Evolutionary conservation across 805 yeast genomes (phyloP).

Genomic region (Starmerella apicola): DNA sequence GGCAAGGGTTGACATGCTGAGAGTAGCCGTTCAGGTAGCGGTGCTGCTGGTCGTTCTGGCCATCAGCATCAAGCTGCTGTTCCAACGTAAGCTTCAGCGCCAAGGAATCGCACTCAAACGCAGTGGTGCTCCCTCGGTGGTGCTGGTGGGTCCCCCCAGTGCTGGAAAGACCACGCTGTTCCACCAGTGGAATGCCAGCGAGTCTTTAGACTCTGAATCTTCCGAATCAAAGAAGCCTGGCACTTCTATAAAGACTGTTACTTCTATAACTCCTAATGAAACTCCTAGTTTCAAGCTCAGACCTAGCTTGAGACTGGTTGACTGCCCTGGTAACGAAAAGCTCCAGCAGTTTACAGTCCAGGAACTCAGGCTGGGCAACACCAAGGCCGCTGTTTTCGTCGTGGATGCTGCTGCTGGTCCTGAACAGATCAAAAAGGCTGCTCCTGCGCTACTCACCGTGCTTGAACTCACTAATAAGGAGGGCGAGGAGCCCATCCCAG

Average conservation of each 20-base stretch:
- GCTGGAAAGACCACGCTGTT: conserved; percentile 58
- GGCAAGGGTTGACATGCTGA: too few relatives aligned
- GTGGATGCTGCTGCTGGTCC: conserved; percentile 60
- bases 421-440: conserved; percentile 39
- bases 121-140: conserved; percentile 39
- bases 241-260: too few relatives aligned
- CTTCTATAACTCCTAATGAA: conserved; percentile 15
- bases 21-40: neutral
- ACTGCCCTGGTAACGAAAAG: conserved; percentile 82
- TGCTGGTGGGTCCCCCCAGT: conserved; percentile 52
- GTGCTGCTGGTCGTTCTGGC: neutral
- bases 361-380: conserved; percentile 34
- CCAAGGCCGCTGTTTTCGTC: conserved; percentile 54
- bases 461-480: conserved; percentile 45
- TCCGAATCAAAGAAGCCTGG: too few relatives aligned
- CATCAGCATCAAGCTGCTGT: neutral
- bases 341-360: conserved; percentile 45
- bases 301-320: conserved; percentile 36
- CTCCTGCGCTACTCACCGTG: conserved; percentile 46
- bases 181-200: conserved; percentile 19
- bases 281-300: neutral
- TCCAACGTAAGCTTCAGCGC: neutral
- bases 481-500: conserved; percentile 46
- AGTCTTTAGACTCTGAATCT: neutral
- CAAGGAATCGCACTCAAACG: neutral